These are phyloP conservation scores for Salix dunnii DNA, from an alignment of 345 rosid species.

Conservation along the genomic window DNA sequence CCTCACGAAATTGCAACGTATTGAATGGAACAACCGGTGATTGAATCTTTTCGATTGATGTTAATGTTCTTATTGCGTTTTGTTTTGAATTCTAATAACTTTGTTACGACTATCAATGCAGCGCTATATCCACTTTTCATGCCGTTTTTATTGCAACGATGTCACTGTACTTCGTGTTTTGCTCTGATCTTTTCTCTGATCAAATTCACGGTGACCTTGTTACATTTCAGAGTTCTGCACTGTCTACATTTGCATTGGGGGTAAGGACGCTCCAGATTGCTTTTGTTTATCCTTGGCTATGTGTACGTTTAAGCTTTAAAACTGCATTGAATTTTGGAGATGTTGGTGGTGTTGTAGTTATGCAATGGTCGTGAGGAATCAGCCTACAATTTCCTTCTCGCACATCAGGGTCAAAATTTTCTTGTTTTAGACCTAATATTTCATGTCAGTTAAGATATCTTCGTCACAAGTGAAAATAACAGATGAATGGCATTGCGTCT, in stretches of 20 bases:
- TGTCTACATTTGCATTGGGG: constrained; percentile 70
- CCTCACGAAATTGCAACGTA: constrained; percentile 56
- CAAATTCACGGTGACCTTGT: constrained; percentile 31
- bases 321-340: not conserved
- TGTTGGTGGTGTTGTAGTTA: not conserved
- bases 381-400: not conserved
- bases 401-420: not conserved
- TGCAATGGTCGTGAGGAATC: not conserved
- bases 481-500: not conserved
- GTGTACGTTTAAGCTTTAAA: not conserved
- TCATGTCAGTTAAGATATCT: not conserved
- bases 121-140: constrained; percentile 77
- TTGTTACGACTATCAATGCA: constrained; percentile 31
- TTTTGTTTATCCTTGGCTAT: not conserved
- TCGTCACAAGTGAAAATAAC: not conserved
- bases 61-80: not conserved
- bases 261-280: constrained; percentile 36
- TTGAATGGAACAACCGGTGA: constrained; percentile 91
- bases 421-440: not conserved
- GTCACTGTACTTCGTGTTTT: constrained; percentile 69
- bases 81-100: constrained; percentile 6
- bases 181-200: constrained; percentile 71
- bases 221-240: constrained; percentile 57
- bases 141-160: constrained; percentile 56
- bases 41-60: constrained; percentile 7